Evolutionary conservation across 306 rosid genomes (phyloP).

Genomic region (Parietaria judaica): DNA sequence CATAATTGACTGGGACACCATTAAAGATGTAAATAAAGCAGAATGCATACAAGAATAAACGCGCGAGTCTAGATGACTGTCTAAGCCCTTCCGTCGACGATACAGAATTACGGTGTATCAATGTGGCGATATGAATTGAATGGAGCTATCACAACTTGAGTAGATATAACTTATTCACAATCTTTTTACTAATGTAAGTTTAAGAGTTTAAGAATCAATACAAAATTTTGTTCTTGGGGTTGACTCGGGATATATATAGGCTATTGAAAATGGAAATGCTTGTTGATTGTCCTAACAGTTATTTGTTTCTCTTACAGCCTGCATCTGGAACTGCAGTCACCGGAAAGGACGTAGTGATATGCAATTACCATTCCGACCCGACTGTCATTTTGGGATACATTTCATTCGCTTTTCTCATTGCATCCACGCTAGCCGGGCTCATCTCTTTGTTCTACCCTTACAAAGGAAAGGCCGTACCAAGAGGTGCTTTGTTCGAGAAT

Average conservation of each 20-base stretch:
- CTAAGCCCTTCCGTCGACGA: too few species aligned
- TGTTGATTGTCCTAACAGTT: not conserved
- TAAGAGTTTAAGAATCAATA: not conserved
- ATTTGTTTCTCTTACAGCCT: conserved; percentile 38
- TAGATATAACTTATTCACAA: too few species aligned
- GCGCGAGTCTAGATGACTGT: too few species aligned
- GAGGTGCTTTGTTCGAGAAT: conserved; percentile 42
- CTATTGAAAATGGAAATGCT: not conserved
- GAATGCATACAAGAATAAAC: too few species aligned
- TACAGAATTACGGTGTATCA: too few species aligned
- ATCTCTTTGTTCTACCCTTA: conserved; percentile 71
- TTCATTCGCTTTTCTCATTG: conserved; percentile 52
- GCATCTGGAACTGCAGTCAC: conserved; percentile 47
- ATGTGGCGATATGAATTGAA: too few species aligned
- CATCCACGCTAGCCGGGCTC: conserved; percentile 52
- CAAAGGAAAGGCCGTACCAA: conserved; percentile 65
- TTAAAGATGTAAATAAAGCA: too few species aligned
- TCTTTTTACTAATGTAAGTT: not conserved
- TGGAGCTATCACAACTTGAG: too few species aligned
- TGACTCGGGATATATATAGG: too few species aligned
- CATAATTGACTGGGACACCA: too few species aligned
- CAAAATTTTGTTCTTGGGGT: not conserved
- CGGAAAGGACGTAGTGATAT: conserved; percentile 35
- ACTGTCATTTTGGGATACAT: conserved; percentile 62
- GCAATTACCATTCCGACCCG: conserved; percentile 58